Percentiles rank a stretch among this genome's conserved stretches.
Evolutionary conservation across 139 green algal genomes (phyloP).

Genomic region (Haematococcus sp.): DNA sequence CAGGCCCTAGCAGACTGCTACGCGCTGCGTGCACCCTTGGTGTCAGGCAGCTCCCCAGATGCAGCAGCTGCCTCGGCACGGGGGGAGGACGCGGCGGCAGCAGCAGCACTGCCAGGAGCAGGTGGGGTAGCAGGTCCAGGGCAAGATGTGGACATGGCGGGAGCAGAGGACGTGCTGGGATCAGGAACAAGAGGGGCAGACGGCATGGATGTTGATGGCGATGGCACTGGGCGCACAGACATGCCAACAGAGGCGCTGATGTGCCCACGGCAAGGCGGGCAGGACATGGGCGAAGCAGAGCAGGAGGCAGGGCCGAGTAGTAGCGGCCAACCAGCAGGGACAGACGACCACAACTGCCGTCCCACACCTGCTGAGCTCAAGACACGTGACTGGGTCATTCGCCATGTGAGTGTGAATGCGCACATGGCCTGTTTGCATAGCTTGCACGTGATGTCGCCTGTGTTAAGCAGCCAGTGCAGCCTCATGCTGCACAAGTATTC

Average conservation of each 20-base stretch:
- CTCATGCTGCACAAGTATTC: no score
- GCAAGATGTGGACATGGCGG: constrained; percentile 1
- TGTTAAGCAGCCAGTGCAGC: no score
- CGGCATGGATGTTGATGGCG: constrained; percentile 8
- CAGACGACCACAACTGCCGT: neutral
- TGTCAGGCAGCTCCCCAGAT: neutral
- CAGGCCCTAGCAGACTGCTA: constrained; percentile 67
- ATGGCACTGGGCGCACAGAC: neutral
- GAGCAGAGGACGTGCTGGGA: neutral
- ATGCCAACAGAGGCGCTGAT: no score
- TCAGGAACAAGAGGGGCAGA: neutral
- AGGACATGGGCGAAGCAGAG: neutral
- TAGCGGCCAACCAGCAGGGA: neutral
- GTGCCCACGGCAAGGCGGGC: no score
- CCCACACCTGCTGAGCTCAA: neutral
- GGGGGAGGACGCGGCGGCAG: neutral
- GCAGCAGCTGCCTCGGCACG: neutral
- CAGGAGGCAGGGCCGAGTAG: neutral
- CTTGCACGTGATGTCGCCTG: neutral
- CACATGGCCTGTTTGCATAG: neutral
- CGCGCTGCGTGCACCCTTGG: constrained; percentile 38
- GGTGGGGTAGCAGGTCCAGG: neutral
- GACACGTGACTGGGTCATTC: constrained; percentile 16
- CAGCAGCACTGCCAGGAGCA: neutral
- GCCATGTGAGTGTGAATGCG: constrained; percentile 14